Evolutionary conservation across 192 early-diverging fungal genomes (phyloP).

Genomic region (Oehlia diaphana): DNA sequence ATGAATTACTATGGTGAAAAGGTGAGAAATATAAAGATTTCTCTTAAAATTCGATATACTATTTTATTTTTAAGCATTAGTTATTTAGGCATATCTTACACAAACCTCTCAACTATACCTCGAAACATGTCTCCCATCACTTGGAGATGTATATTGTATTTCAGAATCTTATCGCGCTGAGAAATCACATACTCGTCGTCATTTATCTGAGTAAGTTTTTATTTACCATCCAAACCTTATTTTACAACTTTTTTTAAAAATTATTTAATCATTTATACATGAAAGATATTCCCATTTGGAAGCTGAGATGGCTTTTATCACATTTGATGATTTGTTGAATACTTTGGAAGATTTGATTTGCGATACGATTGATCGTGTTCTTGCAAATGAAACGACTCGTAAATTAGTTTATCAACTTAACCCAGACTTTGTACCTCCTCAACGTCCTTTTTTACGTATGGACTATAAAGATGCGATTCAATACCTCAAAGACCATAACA

Average conservation of each 20-base stretch:
- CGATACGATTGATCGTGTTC: slow-evolving; percentile 76
- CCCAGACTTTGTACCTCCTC: slow-evolving; percentile 81
- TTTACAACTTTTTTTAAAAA: neutral
- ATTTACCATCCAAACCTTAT: neutral
- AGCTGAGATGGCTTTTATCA: slow-evolving; percentile 93
- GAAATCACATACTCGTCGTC: slow-evolving; percentile 94
- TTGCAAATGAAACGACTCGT: slow-evolving; percentile 72
- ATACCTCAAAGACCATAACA: slow-evolving; percentile 88
- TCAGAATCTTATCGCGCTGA: slow-evolving; percentile 98
- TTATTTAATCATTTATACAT: neutral
- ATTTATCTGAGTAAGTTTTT: slow-evolving; percentile 74
- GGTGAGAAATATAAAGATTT: slow-evolving; percentile 36
- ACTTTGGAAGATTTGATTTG: slow-evolving; percentile 89
- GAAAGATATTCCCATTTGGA: slow-evolving; percentile 88
- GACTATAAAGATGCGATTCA: slow-evolving; percentile 93
- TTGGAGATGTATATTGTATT: slow-evolving; percentile 96
- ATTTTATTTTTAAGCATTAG: slow-evolving; percentile 27
- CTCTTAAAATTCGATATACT: neutral
- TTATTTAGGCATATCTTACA: slow-evolving; percentile 83
- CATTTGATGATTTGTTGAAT: slow-evolving; percentile 86
- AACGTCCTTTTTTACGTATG: slow-evolving; percentile 93
- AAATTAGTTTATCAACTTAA: slow-evolving; percentile 86
- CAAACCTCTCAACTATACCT: slow-evolving; percentile 99
- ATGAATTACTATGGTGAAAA: slow-evolving; percentile 97
- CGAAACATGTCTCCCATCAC: slow-evolving; percentile 90